phyloP scores from a whole-genome alignment of 1,139 yeast genomes.

The Hemisphaericaspora xylanilytica region DNA sequence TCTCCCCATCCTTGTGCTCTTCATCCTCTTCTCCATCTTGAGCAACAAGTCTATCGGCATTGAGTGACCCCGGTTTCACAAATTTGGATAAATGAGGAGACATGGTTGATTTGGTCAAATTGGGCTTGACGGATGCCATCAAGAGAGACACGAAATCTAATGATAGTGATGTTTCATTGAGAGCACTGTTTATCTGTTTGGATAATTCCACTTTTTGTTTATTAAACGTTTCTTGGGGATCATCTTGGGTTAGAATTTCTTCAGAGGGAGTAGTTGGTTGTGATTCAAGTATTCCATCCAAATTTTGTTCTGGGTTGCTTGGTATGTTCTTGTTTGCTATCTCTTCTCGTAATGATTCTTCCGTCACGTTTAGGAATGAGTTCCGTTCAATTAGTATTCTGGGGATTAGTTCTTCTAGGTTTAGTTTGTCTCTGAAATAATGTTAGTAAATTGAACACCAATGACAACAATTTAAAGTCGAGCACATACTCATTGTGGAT shows the following conservation, averaged over 20 bases:
- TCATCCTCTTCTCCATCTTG: constrained; percentile 22
- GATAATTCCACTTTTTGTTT: constrained; percentile 57
- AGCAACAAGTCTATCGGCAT: constrained; percentile 53
- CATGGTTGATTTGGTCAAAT: constrained; percentile 82
- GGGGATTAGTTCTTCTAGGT: constrained; percentile 43
- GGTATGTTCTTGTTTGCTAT: constrained; percentile 12
- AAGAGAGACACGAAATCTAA: constrained; percentile 83
- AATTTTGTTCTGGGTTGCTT: constrained; percentile 1
- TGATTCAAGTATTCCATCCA: constrained; percentile 5
- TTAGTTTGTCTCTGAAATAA: constrained; percentile 32
- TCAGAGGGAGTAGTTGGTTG: constrained; percentile 4
- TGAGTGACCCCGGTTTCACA: constrained; percentile 78
- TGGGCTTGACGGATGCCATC: constrained; percentile 78
- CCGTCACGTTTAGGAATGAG: constrained; percentile 51
- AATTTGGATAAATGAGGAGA: constrained; percentile 80
- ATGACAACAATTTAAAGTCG: neutral
- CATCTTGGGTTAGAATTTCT: constrained; percentile 3
- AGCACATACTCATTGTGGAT: constrained; percentile 39
- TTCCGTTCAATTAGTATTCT: constrained; percentile 38
- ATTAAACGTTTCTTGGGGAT: constrained; percentile 48
- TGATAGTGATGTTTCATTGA: constrained; percentile 85
- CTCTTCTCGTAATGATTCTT: constrained; percentile 43
- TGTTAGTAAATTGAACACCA: neutral
- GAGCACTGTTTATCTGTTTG: constrained; percentile 59
- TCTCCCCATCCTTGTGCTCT: constrained; percentile 10